phyloP scores from a whole-genome alignment of 2,329 filamentous ascomycete species.

The Talaromyces sp. region DNA sequence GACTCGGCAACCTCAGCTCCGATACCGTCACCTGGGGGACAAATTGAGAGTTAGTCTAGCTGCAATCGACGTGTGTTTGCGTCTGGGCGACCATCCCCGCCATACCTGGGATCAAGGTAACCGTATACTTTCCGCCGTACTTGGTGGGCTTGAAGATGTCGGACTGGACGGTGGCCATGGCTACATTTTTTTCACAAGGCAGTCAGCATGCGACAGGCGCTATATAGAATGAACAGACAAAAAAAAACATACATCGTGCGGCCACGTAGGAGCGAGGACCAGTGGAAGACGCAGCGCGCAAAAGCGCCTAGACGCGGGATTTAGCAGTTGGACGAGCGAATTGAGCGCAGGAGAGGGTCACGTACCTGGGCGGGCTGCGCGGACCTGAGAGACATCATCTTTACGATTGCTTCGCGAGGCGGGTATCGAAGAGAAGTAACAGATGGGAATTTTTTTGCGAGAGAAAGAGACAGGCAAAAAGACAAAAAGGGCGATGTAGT shows the following conservation, averaged over 20 bases:
- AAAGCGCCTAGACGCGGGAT: conserved; percentile 46
- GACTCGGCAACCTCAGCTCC: conserved; percentile 96
- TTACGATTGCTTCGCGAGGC: conserved; percentile 14
- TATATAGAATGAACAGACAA: background rate
- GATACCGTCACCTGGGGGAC: conserved; percentile 72
- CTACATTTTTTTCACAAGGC: conserved; percentile 31
- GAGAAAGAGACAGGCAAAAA: conserved; percentile 10
- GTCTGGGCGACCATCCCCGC: background rate
- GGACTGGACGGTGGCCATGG: conserved; percentile 75
- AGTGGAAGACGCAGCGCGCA: conserved; percentile 47
- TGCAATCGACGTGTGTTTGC: background rate
- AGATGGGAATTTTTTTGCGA: conserved; percentile 10
- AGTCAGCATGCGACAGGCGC: background rate
- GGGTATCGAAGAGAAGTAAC: conserved; percentile 15
- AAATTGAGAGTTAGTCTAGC: background rate
- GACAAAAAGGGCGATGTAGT: conserved; percentile 3
- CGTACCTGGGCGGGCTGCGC: conserved; percentile 37
- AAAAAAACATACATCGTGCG: conserved; percentile 48
- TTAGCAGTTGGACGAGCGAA: conserved; percentile 38
- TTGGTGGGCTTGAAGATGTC: conserved; percentile 99
- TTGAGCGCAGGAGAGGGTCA: conserved; percentile 32
- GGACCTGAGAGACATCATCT: conserved; percentile 37
- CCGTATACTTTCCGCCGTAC: conserved; percentile 98
- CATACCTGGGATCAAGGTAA: conserved; percentile 90
- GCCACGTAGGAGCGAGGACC: conserved; percentile 46